Evolutionary conservation across 116 monocot species (phyloP), one percentile per base, ranked within the genome.

Genomic region (Papilionanthe hybrid): DNA sequence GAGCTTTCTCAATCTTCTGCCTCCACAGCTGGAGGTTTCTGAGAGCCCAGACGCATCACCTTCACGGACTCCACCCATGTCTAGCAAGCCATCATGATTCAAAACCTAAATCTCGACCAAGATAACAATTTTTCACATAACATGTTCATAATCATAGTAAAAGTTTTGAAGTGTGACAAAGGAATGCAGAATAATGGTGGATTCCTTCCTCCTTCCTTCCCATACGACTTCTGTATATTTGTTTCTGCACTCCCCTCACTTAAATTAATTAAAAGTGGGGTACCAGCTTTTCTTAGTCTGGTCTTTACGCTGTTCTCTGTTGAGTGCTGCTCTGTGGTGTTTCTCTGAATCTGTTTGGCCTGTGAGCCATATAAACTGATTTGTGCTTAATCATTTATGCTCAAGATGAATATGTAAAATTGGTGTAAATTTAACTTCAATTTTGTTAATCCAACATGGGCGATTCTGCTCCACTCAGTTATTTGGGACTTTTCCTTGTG

Each of bases 1-100:
- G 44, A 95, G 92, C 79, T 95, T 92, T 57, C 82, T 95, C 10
- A 95, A 91, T 78, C 63, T 92, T 76, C 82, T 92, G 49, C 92
- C 95, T 0, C 81, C 90, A 48, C 92, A 87, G 29, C 28, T 87
- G 73, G 94, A 92, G 77, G 83, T 87, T 55, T 80, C 90, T 23
- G 91, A 95, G 76, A 86, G 79, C 77, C 87, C 84, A 3, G 89
- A 95, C 55, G 87, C 86, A 42, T 87, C 89, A 5, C 87, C 89
- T 23, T 83, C 87, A 41, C 78, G 87, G 19, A 90, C 86, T 73
- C 81, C 78, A 58, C 83, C 89, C 47, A 44, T 45, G 44, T 73
- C 73, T 18, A 45, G 73, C 44, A 73, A 84, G 87, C 9, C 80
- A 78, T 25, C 83, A 79, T 75, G 73, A 43, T 44, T 9, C 20